These are phyloP conservation scores for Cladophialophora exuberans DNA, from an alignment of 2,329 filamentous ascomycete species.

Conservation along the genomic window DNA sequence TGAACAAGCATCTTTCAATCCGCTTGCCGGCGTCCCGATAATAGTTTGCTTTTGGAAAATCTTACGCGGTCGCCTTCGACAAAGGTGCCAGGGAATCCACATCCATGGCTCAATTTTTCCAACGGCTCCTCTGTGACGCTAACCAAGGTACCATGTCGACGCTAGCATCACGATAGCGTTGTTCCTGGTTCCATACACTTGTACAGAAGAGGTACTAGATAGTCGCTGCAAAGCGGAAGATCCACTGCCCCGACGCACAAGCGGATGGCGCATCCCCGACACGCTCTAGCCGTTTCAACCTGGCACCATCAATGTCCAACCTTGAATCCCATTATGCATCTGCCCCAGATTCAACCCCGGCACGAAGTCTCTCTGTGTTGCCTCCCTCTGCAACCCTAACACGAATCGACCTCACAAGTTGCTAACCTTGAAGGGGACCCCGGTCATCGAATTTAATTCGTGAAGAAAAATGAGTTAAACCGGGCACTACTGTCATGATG, in stretches of 20 bases:
- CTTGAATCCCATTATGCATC: too few relatives aligned
- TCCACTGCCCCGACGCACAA: constrained; percentile 8
- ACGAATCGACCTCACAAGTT: background rate
- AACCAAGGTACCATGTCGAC: constrained; percentile 3
- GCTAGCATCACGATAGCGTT: background rate
- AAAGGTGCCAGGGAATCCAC: constrained; percentile 5
- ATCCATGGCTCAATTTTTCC: constrained; percentile 2
- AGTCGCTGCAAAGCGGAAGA: background rate
- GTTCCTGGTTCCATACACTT: background rate
- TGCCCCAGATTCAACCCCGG: constrained; percentile 12
- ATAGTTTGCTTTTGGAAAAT: too few relatives aligned
- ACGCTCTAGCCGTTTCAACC: constrained; percentile 18
- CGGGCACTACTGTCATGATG: too few relatives aligned
- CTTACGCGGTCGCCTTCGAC: background rate
- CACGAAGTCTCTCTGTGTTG: constrained; percentile 1
- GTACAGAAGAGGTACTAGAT: background rate
- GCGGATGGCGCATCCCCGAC: constrained; percentile 15
- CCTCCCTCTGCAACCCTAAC: background rate
- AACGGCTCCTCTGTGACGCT: background rate
- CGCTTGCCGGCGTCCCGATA: too few relatives aligned
- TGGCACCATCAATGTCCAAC: constrained; percentile 1
- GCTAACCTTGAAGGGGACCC: too few relatives aligned
- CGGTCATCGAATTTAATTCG: too few relatives aligned
- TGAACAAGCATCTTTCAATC: background rate
- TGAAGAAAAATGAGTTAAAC: background rate